Percentiles rank a stretch among this genome's conserved stretches.
Evolutionary conservation across 129 eudicot species (phyloP).

Genomic region (Pulicaria dysenterica): DNA sequence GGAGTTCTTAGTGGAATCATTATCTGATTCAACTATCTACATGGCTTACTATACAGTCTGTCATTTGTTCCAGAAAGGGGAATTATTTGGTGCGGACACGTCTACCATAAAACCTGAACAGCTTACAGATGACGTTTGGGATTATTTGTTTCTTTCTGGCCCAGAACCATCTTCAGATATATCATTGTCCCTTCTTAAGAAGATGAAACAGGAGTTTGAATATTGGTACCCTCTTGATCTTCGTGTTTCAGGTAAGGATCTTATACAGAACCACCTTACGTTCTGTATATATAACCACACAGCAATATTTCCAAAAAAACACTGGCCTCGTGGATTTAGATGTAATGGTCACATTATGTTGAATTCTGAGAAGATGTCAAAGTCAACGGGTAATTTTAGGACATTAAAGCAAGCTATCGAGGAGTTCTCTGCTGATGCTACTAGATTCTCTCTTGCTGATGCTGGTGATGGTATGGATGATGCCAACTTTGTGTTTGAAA

Average conservation of each 20-base stretch:
- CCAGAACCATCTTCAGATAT: conserved; percentile 65
- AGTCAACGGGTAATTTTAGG: conserved; percentile 88
- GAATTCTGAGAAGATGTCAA: conserved; percentile 84
- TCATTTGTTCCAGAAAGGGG: conserved; percentile 74
- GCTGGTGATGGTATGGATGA: conserved; percentile 94
- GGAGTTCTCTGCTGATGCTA: conserved; percentile 91
- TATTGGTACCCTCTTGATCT: conserved; percentile 93
- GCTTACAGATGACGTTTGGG: conserved; percentile 84
- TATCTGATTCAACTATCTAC: conserved; percentile 87
- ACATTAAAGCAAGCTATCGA: conserved; percentile 75
- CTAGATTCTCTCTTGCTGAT: conserved; percentile 84
- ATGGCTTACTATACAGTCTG: conserved; percentile 88
- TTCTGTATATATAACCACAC: conserved; percentile 83
- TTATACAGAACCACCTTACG: conserved; percentile 82
- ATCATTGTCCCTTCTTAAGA: conserved; percentile 42
- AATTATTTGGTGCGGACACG: conserved; percentile 64
- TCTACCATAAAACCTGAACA: conserved; percentile 62
- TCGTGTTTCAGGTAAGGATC: conserved; percentile 87
- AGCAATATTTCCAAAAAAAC: conserved; percentile 63
- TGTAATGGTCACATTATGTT: conserved; percentile 89
- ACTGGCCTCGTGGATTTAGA: conserved; percentile 90
- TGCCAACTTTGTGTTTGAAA: conserved; percentile 90
- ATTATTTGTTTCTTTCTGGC: conserved; percentile 64
- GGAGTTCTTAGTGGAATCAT: conserved; percentile 79
- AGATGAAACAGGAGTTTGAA: conserved; percentile 79